phyloP scores from a whole-genome alignment of 805 yeast genomes.

The Cyberlindnera mrakii region DNA sequence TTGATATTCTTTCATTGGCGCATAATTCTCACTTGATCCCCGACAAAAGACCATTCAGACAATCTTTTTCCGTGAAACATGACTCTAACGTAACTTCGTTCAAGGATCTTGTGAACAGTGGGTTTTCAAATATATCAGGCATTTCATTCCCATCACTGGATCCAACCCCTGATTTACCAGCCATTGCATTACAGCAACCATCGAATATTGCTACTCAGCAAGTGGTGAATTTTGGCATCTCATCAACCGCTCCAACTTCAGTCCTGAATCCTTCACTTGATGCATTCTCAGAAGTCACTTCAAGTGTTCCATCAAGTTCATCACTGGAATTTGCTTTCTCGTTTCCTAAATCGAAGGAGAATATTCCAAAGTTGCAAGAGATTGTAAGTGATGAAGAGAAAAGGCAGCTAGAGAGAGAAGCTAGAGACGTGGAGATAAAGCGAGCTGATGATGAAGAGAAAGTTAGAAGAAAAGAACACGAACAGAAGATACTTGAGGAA shows the following conservation, averaged over 20 bases:
- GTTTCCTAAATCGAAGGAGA: neutral
- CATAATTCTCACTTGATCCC: slow-evolving; percentile 29
- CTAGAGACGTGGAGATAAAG: neutral
- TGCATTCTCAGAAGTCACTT: no score
- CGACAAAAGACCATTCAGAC: slow-evolving; percentile 38
- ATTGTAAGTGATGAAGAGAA: slow-evolving; percentile 1
- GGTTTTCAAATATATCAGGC: slow-evolving; percentile 1
- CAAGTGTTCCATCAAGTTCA: no score
- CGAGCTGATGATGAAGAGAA: neutral
- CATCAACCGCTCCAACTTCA: no score
- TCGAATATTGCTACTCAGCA: no score
- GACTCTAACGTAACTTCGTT: slow-evolving; percentile 31
- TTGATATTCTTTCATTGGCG: slow-evolving; percentile 39
- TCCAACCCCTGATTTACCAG: neutral
- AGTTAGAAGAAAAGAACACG: slow-evolving; percentile 6
- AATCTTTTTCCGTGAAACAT: slow-evolving; percentile 38
- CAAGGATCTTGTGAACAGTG: slow-evolving; percentile 28
- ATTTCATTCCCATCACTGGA: neutral
- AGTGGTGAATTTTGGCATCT: no score
- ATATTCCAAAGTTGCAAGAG: neutral
- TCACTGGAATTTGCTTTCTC: neutral
- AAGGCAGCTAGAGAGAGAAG: neutral
- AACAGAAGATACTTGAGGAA: slow-evolving; percentile 8
- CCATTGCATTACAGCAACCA: neutral
- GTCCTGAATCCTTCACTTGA: no score